Conservation (phyloP, 495 filamentous ascomycete species). For the Penicillium roqueforti region DNA sequence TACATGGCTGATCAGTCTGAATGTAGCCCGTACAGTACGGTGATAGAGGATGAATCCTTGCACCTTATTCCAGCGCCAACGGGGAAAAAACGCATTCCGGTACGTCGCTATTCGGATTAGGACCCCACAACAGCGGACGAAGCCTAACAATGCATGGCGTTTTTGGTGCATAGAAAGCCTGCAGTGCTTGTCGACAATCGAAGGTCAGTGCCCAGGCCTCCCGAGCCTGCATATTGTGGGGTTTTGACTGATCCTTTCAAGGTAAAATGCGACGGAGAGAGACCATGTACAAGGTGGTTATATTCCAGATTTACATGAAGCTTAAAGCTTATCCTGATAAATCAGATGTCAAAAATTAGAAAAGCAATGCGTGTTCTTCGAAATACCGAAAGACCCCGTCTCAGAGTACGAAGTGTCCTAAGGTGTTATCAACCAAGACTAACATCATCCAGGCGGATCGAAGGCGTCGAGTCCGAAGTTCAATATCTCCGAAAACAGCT, state of each 20-base stretch:
- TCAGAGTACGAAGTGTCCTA: conserved; percentile 21
- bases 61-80: conserved; percentile 25
- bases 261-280: conserved; percentile 40
- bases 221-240: neutral
- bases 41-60: conserved; percentile 27
- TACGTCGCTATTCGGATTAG: conserved; percentile 8
- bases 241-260: conserved; percentile 12
- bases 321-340: too few species aligned
- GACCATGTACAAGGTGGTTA: conserved; percentile 34
- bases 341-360: conserved; percentile 28
- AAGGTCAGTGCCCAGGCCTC: conserved; percentile 22
- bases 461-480: conserved; percentile 33
- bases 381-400: conserved; percentile 33
- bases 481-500: conserved; percentile 28
- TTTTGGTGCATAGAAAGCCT: conserved; percentile 30
- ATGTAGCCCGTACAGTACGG: neutral
- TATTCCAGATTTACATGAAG: neutral
- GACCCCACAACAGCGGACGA: neutral
- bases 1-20: neutral
- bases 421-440: neutral
- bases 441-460: conserved; percentile 22
- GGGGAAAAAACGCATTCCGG: conserved; percentile 41
- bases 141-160: neutral
- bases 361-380: conserved; percentile 38
- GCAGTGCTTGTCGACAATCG: conserved; percentile 35